Evolutionary conservation across 2,329 filamentous ascomycete genomes (phyloP).

Genomic region (Fonsecaea monophora): DNA sequence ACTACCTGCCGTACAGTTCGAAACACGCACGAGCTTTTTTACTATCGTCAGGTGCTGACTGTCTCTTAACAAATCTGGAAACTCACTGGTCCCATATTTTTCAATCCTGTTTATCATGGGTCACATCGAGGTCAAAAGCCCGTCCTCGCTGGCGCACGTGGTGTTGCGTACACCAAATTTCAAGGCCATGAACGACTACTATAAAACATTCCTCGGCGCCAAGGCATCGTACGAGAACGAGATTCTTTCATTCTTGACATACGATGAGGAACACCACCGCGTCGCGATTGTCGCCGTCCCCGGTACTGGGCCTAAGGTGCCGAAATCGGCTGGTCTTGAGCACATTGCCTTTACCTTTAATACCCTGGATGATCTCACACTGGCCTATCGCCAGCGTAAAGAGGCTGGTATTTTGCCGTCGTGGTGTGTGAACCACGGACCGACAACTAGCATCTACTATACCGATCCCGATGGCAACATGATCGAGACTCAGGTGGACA

Average conservation of each 20-base stretch:
- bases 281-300: constrained; percentile 49
- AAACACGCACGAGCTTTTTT: too few species aligned
- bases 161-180: constrained; percentile 24
- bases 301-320: constrained; percentile 26
- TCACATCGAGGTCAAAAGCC: constrained; percentile 11
- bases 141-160: constrained; percentile 25
- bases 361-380: constrained; percentile 38
- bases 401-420: constrained; percentile 41
- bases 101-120: too few species aligned
- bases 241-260: constrained; percentile 14
- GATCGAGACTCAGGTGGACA: constrained; percentile 44
- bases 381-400: constrained; percentile 46
- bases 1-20: too few species aligned
- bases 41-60: too few species aligned
- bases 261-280: constrained; percentile 46
- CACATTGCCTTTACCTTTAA: background rate
- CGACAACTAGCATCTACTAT: constrained; percentile 58
- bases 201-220: constrained; percentile 21
- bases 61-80: too few species aligned
- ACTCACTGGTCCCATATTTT: too few species aligned
- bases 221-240: constrained; percentile 12
- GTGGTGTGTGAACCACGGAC: constrained; percentile 58
- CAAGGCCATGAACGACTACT: constrained; percentile 18
- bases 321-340: background rate
- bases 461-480: constrained; percentile 46